Evolutionary conservation across 805 yeast species (phyloP).

Genomic region (Metschnikowia lachancei): DNA sequence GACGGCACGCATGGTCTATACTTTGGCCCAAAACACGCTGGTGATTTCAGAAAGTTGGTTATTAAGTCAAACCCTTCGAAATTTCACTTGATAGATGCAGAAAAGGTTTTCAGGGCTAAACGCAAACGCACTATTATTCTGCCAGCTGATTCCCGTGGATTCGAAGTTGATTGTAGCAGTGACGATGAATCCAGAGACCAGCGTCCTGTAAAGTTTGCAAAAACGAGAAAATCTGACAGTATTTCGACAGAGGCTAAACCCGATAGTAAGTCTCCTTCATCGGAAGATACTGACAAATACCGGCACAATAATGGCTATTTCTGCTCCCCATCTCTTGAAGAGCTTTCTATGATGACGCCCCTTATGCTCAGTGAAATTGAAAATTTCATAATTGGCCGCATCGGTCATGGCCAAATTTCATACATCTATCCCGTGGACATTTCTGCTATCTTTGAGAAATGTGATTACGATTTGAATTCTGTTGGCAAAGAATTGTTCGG

Average conservation of each 20-base stretch:
- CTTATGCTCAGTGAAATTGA: conserved; percentile 54
- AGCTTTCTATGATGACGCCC: conserved; percentile 42
- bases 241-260: not conserved
- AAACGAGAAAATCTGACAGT: not conserved
- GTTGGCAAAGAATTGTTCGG: conserved; percentile 44
- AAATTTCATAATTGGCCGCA: conserved; percentile 66
- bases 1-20: not conserved
- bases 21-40: conserved; percentile 7
- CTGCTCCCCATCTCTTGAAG: conserved; percentile 64
- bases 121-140: conserved; percentile 28
- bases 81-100: conserved; percentile 42
- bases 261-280: not conserved
- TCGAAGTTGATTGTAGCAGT: conserved; percentile 19
- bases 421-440: conserved; percentile 70
- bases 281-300: not conserved
- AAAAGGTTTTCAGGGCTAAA: conserved; percentile 37
- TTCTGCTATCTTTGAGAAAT: conserved; percentile 46
- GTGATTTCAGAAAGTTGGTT: conserved; percentile 35
- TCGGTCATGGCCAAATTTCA: conserved; percentile 64
- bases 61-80: conserved; percentile 41
- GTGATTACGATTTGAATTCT: conserved; percentile 30
- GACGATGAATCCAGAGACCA: conserved; percentile 19
- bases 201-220: conserved; percentile 1
- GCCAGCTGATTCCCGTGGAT: not conserved
- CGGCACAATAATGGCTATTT: conserved; percentile 50